Conservation (phyloP, 768 basidiomycete species). For the Coprinopsis sp. region DNA sequence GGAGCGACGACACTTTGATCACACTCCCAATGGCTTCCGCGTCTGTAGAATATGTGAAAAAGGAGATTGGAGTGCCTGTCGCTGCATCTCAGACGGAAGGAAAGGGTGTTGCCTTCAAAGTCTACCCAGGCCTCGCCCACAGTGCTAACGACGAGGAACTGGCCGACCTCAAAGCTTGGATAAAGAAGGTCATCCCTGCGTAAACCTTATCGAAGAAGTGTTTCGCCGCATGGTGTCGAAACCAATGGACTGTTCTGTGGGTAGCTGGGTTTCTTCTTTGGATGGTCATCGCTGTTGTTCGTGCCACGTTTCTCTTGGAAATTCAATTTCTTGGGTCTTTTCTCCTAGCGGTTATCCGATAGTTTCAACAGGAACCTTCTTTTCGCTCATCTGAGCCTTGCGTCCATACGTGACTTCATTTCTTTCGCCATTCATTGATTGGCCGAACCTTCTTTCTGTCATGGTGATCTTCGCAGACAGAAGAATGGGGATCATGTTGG, state of each 20-base stretch:
- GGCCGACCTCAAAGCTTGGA: constrained; percentile 64
- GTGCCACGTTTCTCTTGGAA: neutral
- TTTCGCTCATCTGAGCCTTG: too few relatives aligned
- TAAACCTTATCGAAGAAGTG: neutral
- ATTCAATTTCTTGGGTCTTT: too few relatives aligned
- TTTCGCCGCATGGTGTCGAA: constrained; percentile 1
- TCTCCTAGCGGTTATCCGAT: too few relatives aligned
- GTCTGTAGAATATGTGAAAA: constrained; percentile 55
- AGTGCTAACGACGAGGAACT: constrained; percentile 61
- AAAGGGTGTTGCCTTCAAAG: constrained; percentile 61
- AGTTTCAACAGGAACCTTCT: too few relatives aligned
- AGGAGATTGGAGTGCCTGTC: constrained; percentile 46
- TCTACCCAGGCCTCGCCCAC: constrained; percentile 68
- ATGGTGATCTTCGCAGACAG: too few relatives aligned
- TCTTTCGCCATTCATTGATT: too few relatives aligned
- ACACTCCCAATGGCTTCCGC: constrained; percentile 45
- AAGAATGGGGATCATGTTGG: too few relatives aligned
- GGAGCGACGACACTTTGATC: constrained; percentile 71
- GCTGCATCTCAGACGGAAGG: constrained; percentile 34
- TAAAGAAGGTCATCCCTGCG: constrained; percentile 52
- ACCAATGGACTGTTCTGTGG: neutral
- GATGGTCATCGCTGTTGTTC: neutral
- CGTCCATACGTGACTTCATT: too few relatives aligned
- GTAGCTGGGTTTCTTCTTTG: constrained; percentile 1
- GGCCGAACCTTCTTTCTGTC: too few relatives aligned